Percentiles rank a stretch among this genome's conserved stretches.
These are phyloP conservation scores for Paxillus involutus DNA, from an alignment of 768 basidiomycete genomes.

Conservation along the genomic window DNA sequence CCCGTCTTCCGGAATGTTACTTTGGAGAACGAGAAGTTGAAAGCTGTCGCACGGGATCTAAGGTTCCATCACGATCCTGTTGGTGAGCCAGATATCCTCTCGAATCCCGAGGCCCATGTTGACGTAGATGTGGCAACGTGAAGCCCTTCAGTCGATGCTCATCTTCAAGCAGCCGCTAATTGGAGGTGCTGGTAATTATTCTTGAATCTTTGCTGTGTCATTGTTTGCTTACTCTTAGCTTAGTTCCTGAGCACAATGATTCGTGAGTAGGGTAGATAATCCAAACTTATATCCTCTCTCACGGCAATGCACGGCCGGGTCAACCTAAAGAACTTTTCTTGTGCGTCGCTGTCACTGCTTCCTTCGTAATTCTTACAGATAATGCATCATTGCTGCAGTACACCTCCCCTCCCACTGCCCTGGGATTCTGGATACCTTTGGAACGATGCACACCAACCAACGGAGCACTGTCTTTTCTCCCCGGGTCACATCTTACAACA, in stretches of 20 bases:
- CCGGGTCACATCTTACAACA: slow-evolving; percentile 81
- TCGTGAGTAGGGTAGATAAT: slow-evolving; percentile 55
- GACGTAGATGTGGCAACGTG: background rate
- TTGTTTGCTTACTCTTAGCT: background rate
- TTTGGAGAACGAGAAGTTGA: slow-evolving; percentile 73
- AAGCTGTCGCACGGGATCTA: slow-evolving; percentile 70
- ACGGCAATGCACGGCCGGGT: background rate
- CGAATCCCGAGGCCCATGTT: background rate
- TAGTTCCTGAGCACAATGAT: slow-evolving; percentile 92
- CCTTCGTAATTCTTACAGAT: background rate
- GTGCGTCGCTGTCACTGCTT: slow-evolving; percentile 38
- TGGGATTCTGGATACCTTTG: slow-evolving; percentile 96
- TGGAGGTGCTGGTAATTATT: slow-evolving; percentile 77
- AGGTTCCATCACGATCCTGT: slow-evolving; percentile 84
- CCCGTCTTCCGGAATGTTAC: slow-evolving; percentile 78
- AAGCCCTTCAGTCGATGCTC: slow-evolving; percentile 90
- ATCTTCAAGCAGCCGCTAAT: slow-evolving; percentile 95
- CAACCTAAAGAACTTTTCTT: slow-evolving; percentile 60
- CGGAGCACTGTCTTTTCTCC: slow-evolving; percentile 86
- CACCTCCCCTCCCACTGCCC: slow-evolving; percentile 86
- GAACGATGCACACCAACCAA: slow-evolving; percentile 83
- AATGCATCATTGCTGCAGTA: slow-evolving; percentile 51
- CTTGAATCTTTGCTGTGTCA: background rate
- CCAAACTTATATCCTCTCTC: background rate
- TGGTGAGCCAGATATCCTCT: slow-evolving; percentile 42